Base-by-base conservation (phyloP, 768 basidiomycete genomes). In the Chiua virens region DNA sequence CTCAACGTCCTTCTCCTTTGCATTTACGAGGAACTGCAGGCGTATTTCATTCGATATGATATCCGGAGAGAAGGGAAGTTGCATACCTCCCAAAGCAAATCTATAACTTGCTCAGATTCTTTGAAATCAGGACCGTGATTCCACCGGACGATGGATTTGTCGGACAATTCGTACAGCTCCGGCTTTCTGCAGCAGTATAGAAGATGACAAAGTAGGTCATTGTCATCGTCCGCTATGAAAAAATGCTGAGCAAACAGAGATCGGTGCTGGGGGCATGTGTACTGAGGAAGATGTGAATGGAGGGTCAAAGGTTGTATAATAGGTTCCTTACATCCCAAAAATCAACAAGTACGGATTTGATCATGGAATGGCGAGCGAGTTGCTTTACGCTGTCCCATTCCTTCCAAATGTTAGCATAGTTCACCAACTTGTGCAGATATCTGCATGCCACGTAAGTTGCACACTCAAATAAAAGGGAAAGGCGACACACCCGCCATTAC, bases 21-120 rank as follows among this genome's bases (percentile, higher is more conserved):
- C 1, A 18, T 40, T 21, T 48, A 9, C 14, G 37, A 69, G 42
- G 22, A 53, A 54, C 65, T 65, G 36, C 11, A 21, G 18, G 22
- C 7, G 7, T 15, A 15, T 49, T 34, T 25, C 43, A 6, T 18
- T 9, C 20, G 13, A 28, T 13, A 23, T 38, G 41, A 43, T 20
- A 42, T 27, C 22, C 23, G 10, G 5, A 37, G 15, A 52, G 17
- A 13, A 35, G 32, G 3, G 18, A 46, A 41, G 53, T 42, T 13
- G 4, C 47, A 11, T 7, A 67, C 67, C 53, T 54, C 5, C 55
- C 60, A 62, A 28, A 65, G 46, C 18, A 67, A 42, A 40, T 67
- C 67, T 28, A 67, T 35, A 23, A 59, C 27, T 25, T 58, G 42
- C 20, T 53, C 40, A n/a, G 55, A 62, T 39, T 58, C 61, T 35